A percentile compares a stretch with the other conserved stretches of the same genome.
These are phyloP conservation scores for Stephania japonica DNA, from an alignment of 164 flowering plant species.

Conservation along the genomic window DNA sequence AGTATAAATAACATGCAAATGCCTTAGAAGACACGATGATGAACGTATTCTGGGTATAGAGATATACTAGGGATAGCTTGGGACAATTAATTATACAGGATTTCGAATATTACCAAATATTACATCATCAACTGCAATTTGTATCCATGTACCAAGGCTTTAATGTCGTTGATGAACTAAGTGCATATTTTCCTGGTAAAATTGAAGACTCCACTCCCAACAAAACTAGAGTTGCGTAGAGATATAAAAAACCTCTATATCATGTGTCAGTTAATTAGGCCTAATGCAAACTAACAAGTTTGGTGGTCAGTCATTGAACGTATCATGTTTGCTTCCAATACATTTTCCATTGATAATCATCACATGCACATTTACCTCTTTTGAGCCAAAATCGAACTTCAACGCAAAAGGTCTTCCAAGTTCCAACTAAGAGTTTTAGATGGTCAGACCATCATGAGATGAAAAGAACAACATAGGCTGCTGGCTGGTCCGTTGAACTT, in stretches of 20 bases:
- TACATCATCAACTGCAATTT: too few relatives aligned
- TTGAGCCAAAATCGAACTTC: background rate
- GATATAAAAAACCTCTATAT: background rate
- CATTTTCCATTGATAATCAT: background rate
- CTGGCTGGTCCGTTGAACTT: too few relatives aligned
- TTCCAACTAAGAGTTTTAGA: background rate
- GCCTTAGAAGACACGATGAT: too few relatives aligned
- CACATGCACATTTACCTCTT: background rate
- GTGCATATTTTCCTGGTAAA: background rate
- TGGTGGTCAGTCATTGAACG: background rate
- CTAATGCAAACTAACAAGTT: background rate
- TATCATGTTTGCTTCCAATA: background rate
- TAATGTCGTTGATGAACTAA: too few relatives aligned
- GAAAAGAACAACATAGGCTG: background rate
- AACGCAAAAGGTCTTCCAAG: background rate
- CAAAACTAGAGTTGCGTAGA: background rate
- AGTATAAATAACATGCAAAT: too few relatives aligned
- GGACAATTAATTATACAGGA: too few relatives aligned
- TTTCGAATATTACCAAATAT: too few relatives aligned
- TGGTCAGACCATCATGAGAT: background rate
- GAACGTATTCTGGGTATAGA: too few relatives aligned
- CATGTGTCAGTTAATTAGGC: background rate
- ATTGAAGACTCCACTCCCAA: background rate
- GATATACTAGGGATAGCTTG: too few relatives aligned
- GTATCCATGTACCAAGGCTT: too few relatives aligned